Evolutionary conservation across 2,329 filamentous ascomycete genomes (phyloP).

Genomic region (Lojkania enalia): DNA sequence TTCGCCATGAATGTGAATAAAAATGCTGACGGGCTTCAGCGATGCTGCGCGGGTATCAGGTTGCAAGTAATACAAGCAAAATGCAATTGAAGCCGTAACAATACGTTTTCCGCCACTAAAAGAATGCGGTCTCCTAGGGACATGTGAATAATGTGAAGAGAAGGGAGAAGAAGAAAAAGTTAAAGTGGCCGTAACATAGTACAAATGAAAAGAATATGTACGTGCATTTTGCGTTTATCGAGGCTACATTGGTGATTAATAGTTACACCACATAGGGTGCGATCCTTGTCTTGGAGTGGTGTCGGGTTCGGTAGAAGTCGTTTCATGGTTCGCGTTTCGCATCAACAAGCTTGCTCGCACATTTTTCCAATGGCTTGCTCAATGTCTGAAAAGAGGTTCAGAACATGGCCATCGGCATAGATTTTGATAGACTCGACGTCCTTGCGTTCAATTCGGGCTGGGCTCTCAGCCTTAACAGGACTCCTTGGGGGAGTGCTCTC

Average conservation of each 20-base stretch:
- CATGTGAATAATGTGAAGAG: conserved; percentile 19
- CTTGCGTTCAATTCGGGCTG: conserved; percentile 36
- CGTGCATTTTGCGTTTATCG: conserved; percentile 1
- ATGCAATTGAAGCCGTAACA: conserved; percentile 8
- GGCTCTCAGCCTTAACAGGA: conserved; percentile 43
- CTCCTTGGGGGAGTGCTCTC: conserved; percentile 45
- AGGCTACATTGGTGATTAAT: conserved; percentile 22
- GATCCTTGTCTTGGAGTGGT: background rate
- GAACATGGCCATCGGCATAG: conserved; percentile 48
- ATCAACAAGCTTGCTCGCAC: conserved; percentile 46
- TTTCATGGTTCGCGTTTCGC: conserved; percentile 15
- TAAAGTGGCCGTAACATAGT: conserved; percentile 34
- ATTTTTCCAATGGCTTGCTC: conserved; percentile 48
- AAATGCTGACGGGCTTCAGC: conserved; percentile 23
- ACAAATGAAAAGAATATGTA: conserved; percentile 20
- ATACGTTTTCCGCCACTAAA: background rate
- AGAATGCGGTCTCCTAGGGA: conserved; percentile 8
- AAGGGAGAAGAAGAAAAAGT: conserved; percentile 21
- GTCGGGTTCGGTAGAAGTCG: conserved; percentile 5
- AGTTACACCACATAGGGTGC: conserved; percentile 12
- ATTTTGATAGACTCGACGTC: conserved; percentile 50
- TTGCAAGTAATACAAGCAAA: conserved; percentile 21
- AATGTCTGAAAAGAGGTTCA: conserved; percentile 48
- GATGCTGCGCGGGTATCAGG: conserved; percentile 32
- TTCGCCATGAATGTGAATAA: conserved; percentile 12